phyloP scores from a whole-genome alignment of 2,329 filamentous ascomycete genomes.

The Lasiodiplodia citricola region DNA sequence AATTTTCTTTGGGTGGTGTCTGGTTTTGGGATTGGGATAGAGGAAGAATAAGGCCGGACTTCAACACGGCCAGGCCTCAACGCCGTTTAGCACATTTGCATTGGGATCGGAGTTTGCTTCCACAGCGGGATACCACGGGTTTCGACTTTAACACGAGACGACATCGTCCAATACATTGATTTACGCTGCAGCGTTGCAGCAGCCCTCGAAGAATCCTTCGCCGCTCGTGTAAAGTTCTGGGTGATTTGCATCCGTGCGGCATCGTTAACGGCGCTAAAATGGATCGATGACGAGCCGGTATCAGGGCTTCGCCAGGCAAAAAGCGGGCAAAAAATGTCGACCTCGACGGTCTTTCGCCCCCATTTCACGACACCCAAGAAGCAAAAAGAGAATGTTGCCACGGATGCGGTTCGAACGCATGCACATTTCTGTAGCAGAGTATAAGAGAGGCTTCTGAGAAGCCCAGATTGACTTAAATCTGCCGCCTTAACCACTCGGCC shows the following conservation, averaged over 20 bases:
- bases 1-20: background rate
- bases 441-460: constrained; percentile 9
- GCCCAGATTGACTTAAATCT: constrained; percentile 19
- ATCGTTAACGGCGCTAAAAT: background rate
- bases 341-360: background rate
- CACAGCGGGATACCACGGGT: constrained; percentile 19
- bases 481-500: constrained; percentile 26
- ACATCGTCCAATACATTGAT: background rate
- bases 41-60: constrained; percentile 6
- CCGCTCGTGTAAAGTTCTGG: background rate
- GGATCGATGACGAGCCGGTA: background rate
- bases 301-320: background rate
- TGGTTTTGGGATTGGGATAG: background rate
- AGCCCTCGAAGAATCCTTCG: background rate
- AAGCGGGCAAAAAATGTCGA: background rate
- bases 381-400: constrained; percentile 12
- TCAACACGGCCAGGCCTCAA: constrained; percentile 20
- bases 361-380: too few relatives aligned
- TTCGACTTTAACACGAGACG: constrained; percentile 15
- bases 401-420: constrained; percentile 25
- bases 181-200: background rate
- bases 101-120: constrained; percentile 21
- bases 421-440: constrained; percentile 22
- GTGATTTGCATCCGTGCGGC: background rate
- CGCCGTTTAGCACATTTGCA: background rate